A percentile compares a stretch with the other conserved stretches of the same genome.
Evolutionary conservation across 2,329 filamentous ascomycete genomes (phyloP).

Genomic region (Phaeosphaeria sp.): DNA sequence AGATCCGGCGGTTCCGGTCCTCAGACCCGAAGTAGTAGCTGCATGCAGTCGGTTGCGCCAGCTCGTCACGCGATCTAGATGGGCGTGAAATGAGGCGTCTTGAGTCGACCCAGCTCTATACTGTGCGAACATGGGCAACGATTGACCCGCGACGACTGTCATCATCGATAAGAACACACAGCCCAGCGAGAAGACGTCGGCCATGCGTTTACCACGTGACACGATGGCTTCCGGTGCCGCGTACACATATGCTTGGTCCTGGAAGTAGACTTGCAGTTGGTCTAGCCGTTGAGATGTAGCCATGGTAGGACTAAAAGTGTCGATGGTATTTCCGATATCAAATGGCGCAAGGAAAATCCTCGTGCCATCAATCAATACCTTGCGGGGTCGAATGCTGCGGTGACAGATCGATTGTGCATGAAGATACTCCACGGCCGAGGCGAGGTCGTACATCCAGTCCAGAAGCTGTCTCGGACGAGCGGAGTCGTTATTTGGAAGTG

Average conservation of each 20-base stretch:
- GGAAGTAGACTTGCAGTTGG: slow-evolving; percentile 39
- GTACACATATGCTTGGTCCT: slow-evolving; percentile 47
- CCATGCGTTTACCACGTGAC: slow-evolving; percentile 45
- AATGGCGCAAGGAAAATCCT: slow-evolving; percentile 47
- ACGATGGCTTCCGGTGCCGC: slow-evolving; percentile 48
- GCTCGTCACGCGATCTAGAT: slow-evolving; percentile 45
- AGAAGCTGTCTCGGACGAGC: slow-evolving; percentile 43
- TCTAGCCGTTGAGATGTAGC: slow-evolving; percentile 37
- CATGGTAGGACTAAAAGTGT: slow-evolving; percentile 37
- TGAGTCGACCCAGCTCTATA: slow-evolving; percentile 44
- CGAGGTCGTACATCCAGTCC: slow-evolving; percentile 51
- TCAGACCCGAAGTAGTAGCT: slow-evolving; percentile 37
- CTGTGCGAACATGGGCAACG: slow-evolving; percentile 40
- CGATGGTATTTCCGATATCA: slow-evolving; percentile 40
- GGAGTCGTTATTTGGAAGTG: slow-evolving; percentile 35
- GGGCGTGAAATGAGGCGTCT: slow-evolving; percentile 49
- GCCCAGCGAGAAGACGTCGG: slow-evolving; percentile 50
- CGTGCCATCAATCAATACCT: slow-evolving; percentile 47
- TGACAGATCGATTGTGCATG: slow-evolving; percentile 48
- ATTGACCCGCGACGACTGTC: slow-evolving; percentile 46
- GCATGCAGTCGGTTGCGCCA: slow-evolving; percentile 43
- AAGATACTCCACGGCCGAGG: slow-evolving; percentile 48
- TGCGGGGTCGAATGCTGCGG: slow-evolving; percentile 47
- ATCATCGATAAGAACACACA: slow-evolving; percentile 50
- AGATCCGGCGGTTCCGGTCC: slow-evolving; percentile 36